Base-by-base conservation (phyloP, 1,284 basidiomycete genomes). In the Fistulina hepatica region DNA sequence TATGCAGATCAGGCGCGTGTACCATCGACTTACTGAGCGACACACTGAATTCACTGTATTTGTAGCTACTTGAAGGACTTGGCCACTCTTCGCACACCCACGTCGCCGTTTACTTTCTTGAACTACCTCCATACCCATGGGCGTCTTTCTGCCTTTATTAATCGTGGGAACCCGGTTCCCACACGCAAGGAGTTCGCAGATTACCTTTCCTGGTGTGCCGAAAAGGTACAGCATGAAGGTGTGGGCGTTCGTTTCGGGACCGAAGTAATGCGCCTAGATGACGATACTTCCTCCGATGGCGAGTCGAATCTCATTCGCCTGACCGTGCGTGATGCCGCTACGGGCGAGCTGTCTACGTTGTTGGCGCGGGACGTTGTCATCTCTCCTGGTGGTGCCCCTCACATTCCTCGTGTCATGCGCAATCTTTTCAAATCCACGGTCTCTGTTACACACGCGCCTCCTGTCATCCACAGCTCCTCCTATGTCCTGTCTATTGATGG, bases 161-260 rank as follows among this genome's bases (percentile, higher is more conserved):
- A 84, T 59, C 77, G 86, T 45, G 90, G 90, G 63, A 90, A 84
- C 21, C 89, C 83, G 44, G 83, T 91, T 61, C 89, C 90, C 26
- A 91, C 85, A 54, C 89, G 91, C 64, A 92, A 91, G 71, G 74
- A 76, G 45, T 76, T 67, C 44, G 61, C 69, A 5, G 72, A 75
- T 49, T 76, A 76, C 51, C 60, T 76, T 23, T 51, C 64, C 9
- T 75, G 73, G 72, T 68, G 66, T 7, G 69, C 73, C 2, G 51
- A 51, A 7, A 61, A 64, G 30, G 65, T 71, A 7, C 58, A 63
- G 46, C 47, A 55, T 4, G 56, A 59, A 15, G 71, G 69, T 8
- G 49, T 71, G 22, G 54, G 59, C 17, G 60, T 73, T 36, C 54
- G 55, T 12, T 76, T 62, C 43, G 65, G 67, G 23, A 65, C 72